phyloP scores from a whole-genome alignment of 2,329 filamentous ascomycete genomes.

The Botrytis deweyae region DNA sequence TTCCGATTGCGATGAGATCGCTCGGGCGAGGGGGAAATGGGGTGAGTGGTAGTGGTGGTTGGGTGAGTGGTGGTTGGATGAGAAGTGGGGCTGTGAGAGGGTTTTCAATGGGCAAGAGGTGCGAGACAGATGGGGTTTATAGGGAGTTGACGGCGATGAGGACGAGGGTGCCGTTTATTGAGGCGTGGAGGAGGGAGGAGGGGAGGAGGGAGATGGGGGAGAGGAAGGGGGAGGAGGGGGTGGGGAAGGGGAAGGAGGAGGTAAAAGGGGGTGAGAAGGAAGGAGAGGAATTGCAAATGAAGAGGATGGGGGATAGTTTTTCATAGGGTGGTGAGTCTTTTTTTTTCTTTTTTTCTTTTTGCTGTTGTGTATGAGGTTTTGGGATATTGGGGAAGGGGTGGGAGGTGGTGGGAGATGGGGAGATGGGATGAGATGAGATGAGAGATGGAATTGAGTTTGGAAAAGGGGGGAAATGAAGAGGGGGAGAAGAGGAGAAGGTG shows the following conservation, averaged over 20 bases:
- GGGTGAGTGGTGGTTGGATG: too few relatives aligned
- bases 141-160: constrained; percentile 57
- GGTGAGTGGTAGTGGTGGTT: too few relatives aligned
- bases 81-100: too few relatives aligned
- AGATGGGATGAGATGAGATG: not conserved
- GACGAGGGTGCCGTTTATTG: constrained; percentile 67
- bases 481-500: not conserved
- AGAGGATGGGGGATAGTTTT: constrained; percentile 68
- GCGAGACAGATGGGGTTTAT: constrained; percentile 51
- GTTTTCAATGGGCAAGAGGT: not conserved
- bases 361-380: too few relatives aligned
- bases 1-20: too few relatives aligned
- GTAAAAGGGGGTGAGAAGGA: not conserved
- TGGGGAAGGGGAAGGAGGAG: constrained; percentile 40
- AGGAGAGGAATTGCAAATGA: constrained; percentile 36
- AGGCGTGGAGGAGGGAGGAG: constrained; percentile 58
- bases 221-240: constrained; percentile 64
- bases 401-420: too few relatives aligned
- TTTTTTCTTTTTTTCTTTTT: not conserved
- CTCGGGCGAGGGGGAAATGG: too few relatives aligned
- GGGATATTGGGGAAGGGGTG: too few relatives aligned
- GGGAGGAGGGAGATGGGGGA: constrained; percentile 47
- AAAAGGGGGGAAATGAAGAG: not conserved
- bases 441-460: not conserved
- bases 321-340: constrained; percentile 56